These are phyloP conservation scores for Coprinellus aureogranulatus DNA, from an alignment of 768 basidiomycete species.

Conservation along the genomic window DNA sequence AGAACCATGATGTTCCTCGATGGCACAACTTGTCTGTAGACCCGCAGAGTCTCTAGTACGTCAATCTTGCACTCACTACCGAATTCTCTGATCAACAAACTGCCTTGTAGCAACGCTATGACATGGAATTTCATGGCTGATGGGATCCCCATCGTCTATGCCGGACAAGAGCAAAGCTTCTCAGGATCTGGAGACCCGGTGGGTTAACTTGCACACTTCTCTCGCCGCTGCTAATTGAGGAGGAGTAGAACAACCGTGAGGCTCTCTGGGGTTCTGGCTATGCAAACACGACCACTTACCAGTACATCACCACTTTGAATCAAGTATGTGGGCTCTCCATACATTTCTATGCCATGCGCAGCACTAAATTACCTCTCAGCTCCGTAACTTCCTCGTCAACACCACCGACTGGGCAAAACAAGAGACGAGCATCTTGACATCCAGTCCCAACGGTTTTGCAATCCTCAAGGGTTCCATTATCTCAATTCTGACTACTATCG, in stretches of 20 bases:
- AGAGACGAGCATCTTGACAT: conserved; percentile 49
- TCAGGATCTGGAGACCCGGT: conserved; percentile 66
- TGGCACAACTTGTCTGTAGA: conserved; percentile 74
- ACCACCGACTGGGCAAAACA: conserved; percentile 57
- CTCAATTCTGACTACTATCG: conserved; percentile 67
- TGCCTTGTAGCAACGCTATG: conserved; percentile 65
- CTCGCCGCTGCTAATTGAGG: conserved; percentile 2
- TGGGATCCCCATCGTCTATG: conserved; percentile 82
- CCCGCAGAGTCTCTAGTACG: conserved; percentile 67
- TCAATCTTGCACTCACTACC: too few species aligned
- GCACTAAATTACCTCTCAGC: conserved; percentile 27
- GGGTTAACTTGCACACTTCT: conserved; percentile 17
- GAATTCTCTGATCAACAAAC: too few species aligned
- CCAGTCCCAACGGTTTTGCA: conserved; percentile 52
- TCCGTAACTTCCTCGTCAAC: conserved; percentile 62
- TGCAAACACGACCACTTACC: conserved; percentile 53
- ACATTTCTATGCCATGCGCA: neutral
- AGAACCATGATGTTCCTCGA: conserved; percentile 75
- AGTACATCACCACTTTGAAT: conserved; percentile 61
- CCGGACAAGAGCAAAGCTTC: conserved; percentile 77
- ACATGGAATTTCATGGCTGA: conserved; percentile 73
- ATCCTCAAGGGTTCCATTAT: conserved; percentile 64
- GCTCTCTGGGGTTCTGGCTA: conserved; percentile 73
- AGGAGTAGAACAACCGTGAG: conserved; percentile 63
- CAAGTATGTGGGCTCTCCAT: conserved; percentile 33